These are phyloP conservation scores for Chaetomidium leptoderma DNA, from an alignment of 495 filamentous ascomycete species.

Conservation along the genomic window DNA sequence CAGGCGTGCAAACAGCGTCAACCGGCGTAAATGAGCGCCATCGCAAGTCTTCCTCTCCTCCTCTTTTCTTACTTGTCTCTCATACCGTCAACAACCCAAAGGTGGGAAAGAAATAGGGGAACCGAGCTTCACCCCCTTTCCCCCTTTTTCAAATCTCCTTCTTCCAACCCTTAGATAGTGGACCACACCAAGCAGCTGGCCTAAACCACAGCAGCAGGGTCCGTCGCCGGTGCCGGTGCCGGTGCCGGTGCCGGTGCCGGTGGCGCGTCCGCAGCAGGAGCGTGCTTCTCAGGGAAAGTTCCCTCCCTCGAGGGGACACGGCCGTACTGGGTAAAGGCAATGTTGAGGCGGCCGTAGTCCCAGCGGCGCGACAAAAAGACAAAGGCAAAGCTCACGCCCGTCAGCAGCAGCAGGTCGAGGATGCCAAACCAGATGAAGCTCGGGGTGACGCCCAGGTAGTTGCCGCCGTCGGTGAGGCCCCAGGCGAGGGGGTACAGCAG, in stretches of 20 bases:
- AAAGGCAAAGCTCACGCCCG: slow-evolving; percentile 34
- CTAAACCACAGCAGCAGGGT: slow-evolving; percentile 7
- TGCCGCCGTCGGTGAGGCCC: slow-evolving; percentile 46
- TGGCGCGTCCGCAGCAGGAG: slow-evolving; percentile 26
- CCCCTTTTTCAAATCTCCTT: background rate
- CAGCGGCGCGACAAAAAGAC: slow-evolving; percentile 40
- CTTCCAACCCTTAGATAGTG: background rate
- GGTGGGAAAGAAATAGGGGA: background rate
- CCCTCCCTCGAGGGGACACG: slow-evolving; percentile 39
- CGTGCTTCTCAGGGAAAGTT: slow-evolving; percentile 44
- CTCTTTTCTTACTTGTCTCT: background rate
- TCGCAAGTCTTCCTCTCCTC: background rate
- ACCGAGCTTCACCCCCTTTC: background rate
- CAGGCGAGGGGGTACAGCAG: slow-evolving; percentile 48
- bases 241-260: slow-evolving; percentile 16
- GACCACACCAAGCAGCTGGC: background rate
- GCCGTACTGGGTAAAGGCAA: slow-evolving; percentile 53
- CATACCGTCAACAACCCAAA: background rate
- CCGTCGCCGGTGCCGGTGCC: background rate
- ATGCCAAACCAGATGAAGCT: slow-evolving; percentile 46
- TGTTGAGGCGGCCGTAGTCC: slow-evolving; percentile 46
- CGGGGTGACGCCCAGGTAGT: slow-evolving; percentile 39
- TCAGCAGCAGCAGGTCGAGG: slow-evolving; percentile 41
- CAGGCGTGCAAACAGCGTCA: background rate
- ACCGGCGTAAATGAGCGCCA: slow-evolving; percentile 2